Evolutionary conservation across 495 filamentous ascomycete species (phyloP), one percentile per base, ranked within the genome.

Genomic region (Aspergillus ellipticus): DNA sequence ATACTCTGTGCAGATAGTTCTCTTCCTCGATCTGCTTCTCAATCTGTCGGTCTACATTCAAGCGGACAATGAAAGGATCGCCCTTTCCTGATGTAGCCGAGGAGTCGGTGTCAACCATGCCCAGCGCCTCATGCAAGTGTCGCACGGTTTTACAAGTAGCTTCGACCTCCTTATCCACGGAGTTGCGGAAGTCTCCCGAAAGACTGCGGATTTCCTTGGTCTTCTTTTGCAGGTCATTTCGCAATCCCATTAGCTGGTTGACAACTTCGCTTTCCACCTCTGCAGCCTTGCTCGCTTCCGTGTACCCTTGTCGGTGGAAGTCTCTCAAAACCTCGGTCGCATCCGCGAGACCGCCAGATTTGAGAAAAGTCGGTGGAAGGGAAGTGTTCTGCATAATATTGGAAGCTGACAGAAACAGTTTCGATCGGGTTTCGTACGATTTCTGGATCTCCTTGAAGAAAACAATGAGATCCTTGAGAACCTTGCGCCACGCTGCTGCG

Each of bases 191-290:
- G 70, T 98, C 94, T 2, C 89, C 86, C 6, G 90, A 86, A 5
- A 98, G 76, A 55, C 82, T 87, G 70, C 94, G 96, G 70, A 98
- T 97, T 73, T 98, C 94, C 73, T 97, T 97, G 63, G 93, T 94
- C 75, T 98, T 98, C 72, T 93, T 89, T 51, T 87, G 85, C 16
- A 98, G 78, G 69, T 98, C 94, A 62, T 84, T 91, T 43, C 94
- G 76, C 20, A 98, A 76, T 13, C 89, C 92, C 5, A 86, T 90
- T 43, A 98, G 79, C 51, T 90, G 89, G 42, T 86, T 80, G 57
- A 97, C 90, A 31, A 98, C 89, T 61, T 96, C 92, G 53, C 84
- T 85, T 70, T 97, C 90, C 54, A 96, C 92, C 58, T 95, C 89
- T 22, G 83, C 85, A 4, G 92, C 89, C 72, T 96, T 96, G 69